Conservation (phyloP, 371 early-diverging fungal genomes). For the Mortierella sp. region DNA sequence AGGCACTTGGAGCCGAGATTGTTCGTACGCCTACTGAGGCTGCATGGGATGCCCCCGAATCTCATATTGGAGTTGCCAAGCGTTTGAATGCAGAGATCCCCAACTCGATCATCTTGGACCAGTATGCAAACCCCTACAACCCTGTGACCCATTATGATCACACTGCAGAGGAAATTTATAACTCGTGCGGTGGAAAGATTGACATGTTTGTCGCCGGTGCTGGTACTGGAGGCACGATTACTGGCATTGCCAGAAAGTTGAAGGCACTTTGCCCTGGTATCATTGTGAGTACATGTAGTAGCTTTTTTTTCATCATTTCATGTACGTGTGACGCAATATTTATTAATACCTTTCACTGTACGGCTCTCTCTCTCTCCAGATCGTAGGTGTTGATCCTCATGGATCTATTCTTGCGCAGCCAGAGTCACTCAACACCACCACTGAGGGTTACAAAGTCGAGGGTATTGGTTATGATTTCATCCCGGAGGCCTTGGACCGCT, state of each 20-base stretch:
- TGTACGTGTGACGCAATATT: conserved; percentile 8
- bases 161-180: conserved; percentile 90
- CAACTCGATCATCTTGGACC: conserved; percentile 95
- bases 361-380: conserved; percentile 55
- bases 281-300: conserved; percentile 60
- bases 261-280: conserved; percentile 92
- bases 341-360: neutral
- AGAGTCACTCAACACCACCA: conserved; percentile 79
- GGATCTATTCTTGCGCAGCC: conserved; percentile 96
- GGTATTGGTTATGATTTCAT: conserved; percentile 99
- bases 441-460: conserved; percentile 85
- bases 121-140: conserved; percentile 96
- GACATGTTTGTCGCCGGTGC: conserved; percentile 97
- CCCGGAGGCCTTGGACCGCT: conserved; percentile 89
- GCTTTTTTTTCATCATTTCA: neutral
- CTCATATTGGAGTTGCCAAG: conserved; percentile 96
- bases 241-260: conserved; percentile 93
- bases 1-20: conserved; percentile 97
- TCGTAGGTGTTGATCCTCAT: conserved; percentile 95
- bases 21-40: conserved; percentile 98
- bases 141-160: conserved; percentile 96
- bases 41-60: conserved; percentile 97
- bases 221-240: conserved; percentile 98
- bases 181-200: conserved; percentile 89
- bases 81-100: conserved; percentile 93